Conservation (phyloP, 1,284 basidiomycete species). For the Pseudozyma hubeiensis region DNA sequence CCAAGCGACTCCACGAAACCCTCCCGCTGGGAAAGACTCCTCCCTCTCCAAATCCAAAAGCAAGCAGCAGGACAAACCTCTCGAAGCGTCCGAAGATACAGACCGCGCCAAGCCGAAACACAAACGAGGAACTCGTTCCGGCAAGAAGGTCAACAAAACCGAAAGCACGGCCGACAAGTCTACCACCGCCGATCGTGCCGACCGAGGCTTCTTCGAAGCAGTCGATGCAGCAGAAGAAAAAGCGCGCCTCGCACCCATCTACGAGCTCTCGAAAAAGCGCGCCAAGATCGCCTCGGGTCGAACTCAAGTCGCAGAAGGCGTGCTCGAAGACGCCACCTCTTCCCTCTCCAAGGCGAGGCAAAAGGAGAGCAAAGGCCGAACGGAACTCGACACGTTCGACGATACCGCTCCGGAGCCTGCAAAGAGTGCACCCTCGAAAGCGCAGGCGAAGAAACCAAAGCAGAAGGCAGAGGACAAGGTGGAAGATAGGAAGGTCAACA, state of each 20-base stretch:
- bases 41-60: slow-evolving; percentile 12
- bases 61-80: slow-evolving; percentile 4
- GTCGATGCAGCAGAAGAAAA: slow-evolving; percentile 38
- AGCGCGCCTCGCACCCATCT: slow-evolving; percentile 35
- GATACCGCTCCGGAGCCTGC: slow-evolving; percentile 4
- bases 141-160: slow-evolving; percentile 36
- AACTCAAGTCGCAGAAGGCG: slow-evolving; percentile 38
- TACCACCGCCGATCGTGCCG: slow-evolving; percentile 5
- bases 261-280: slow-evolving; percentile 34
- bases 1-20: slow-evolving; percentile 2
- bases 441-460: slow-evolving; percentile 7
- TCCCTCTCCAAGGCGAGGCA: slow-evolving; percentile 26
- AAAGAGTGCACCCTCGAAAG: background rate
- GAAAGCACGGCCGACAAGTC: background rate
- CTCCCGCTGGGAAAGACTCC: slow-evolving; percentile 8
- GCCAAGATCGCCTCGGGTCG: slow-evolving; percentile 45
- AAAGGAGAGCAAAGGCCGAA: slow-evolving; percentile 21
- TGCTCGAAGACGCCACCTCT: slow-evolving; percentile 31
- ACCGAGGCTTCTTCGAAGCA: slow-evolving; percentile 32
- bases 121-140: slow-evolving; percentile 34
- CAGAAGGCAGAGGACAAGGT: slow-evolving; percentile 5
- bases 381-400: slow-evolving; percentile 28
- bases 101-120: slow-evolving; percentile 27
- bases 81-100: background rate
- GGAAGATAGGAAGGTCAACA: slow-evolving; percentile 20